phyloP scores from a whole-genome alignment of 1,284 basidiomycete genomes.

The Moniliophthora roreri region DNA sequence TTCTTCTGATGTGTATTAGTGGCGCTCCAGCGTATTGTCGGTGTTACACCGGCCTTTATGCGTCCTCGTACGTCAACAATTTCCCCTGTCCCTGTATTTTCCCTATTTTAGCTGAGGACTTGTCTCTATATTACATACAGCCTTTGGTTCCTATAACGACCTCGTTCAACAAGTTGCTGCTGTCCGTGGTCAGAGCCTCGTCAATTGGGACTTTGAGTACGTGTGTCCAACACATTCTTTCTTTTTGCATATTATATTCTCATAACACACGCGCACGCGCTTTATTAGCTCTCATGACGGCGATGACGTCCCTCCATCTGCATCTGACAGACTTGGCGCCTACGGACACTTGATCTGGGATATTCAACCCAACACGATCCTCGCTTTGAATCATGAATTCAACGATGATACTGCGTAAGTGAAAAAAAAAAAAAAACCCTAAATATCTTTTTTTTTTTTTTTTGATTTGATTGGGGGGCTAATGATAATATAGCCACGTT shows the following conservation, averaged over 20 bases:
- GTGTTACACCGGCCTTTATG: not conserved
- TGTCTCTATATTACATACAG: not conserved
- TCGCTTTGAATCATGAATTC: constrained; percentile 1
- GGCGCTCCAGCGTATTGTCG: not conserved
- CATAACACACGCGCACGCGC: not conserved
- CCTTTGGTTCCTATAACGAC: not conserved
- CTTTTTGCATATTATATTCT: no score
- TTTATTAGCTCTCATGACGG: not conserved
- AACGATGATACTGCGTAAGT: not conserved
- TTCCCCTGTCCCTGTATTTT: no score
- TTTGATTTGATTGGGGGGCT: not conserved
- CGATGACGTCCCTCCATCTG: not conserved
- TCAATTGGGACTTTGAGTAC: constrained; percentile 2
- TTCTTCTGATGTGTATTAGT: not conserved
- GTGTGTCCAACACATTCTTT: no score
- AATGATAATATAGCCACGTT: not conserved
- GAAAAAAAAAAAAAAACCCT: not conserved
- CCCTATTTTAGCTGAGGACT: not conserved
- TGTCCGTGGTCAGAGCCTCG: not conserved
- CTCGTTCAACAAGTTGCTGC: constrained; percentile 1
- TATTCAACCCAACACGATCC: not conserved
- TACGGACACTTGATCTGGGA: not conserved
- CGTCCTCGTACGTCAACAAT: constrained; percentile 2
- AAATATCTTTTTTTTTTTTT: not conserved
- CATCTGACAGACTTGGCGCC: not conserved